These are phyloP conservation scores for Diaporthe australafricana DNA, from an alignment of 2,329 filamentous ascomycete genomes.

Conservation along the genomic window DNA sequence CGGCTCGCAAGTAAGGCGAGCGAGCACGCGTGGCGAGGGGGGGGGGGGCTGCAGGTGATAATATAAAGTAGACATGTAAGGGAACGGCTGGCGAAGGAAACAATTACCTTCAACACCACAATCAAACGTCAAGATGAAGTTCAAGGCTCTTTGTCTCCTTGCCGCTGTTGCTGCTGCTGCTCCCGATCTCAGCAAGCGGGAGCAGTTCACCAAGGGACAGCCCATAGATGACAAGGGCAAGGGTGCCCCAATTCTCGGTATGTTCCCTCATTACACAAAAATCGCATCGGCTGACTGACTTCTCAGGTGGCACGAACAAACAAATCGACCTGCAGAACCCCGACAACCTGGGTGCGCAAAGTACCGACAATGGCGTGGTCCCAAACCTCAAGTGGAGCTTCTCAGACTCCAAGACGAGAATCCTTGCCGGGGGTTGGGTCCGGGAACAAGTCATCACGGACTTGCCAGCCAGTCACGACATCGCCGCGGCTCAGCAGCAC, in stretches of 20 bases:
- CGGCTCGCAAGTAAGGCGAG: constrained; percentile 25
- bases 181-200: constrained; percentile 7
- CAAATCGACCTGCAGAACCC: constrained; percentile 72
- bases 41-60: neutral
- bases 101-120: too few relatives aligned
- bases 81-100: neutral
- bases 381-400: constrained; percentile 78
- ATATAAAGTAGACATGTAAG: neutral
- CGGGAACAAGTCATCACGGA: constrained; percentile 76
- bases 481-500: constrained; percentile 76
- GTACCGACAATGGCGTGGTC: constrained; percentile 72
- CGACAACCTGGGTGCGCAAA: constrained; percentile 70
- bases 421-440: constrained; percentile 74
- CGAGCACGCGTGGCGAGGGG: constrained; percentile 11
- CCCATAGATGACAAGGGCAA: constrained; percentile 22
- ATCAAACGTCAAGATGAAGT: constrained; percentile 15
- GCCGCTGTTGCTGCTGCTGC: neutral
- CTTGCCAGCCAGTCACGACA: constrained; percentile 73
- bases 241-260: constrained; percentile 14
- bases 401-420: constrained; percentile 72
- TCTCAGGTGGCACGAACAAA: constrained; percentile 67
- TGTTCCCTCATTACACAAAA: neutral
- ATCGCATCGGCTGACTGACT: neutral
- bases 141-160: neutral
- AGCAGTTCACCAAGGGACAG: constrained; percentile 2